Evolutionary conservation across 2,329 filamentous ascomycete species (phyloP), one percentile per base, ranked within the genome.

Genomic region (Colletotrichum sp.): DNA sequence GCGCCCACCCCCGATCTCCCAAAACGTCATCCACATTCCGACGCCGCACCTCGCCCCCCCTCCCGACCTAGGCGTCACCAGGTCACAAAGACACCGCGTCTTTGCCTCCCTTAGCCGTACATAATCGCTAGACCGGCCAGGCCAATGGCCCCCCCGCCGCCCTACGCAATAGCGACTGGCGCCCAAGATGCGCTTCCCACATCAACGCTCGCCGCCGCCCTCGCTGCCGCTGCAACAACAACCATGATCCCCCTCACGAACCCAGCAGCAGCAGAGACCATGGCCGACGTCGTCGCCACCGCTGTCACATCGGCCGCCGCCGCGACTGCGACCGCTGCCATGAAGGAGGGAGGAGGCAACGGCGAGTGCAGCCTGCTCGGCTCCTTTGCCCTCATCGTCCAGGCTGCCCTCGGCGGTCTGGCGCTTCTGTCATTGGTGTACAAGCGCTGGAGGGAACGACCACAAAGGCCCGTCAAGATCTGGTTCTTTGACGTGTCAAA

Each of bases 401-500:
- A 99, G 87, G 94, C 92, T 59, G 95, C 95, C 2, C 91, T 99
- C 22, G 97, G 97, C 22, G 92, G 90, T 22, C 88, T 98, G 72
- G 97, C 97, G 11, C 87, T 99, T 69, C 88, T 96, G 71, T 95
- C 96, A 1, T 90, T 99, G 65, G 96, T 99, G 9, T 98, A 92
- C 88, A 99, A 99, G 88, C 91, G 97, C 80, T 98, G 94, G 92
- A 92, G 95, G 79, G 97, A 99, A 86, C 91, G 95, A 73, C 96
- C 97, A 2, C 96, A 98, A 84, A 91, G 97, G 71, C 96, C 96
- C 1, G 83, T 99, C 82, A 98, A 98, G 89, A 96, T 99, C 79
- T 99, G 97, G 96, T 96, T 95, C 84, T 99, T 99, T 84, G 97
- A 99, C 83, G 97, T 93, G 29, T 98, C 95, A 36, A 99, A 99